A percentile compares a stretch with the other conserved stretches of the same genome.
Conservation (phyloP, 2,329 filamentous ascomycete species). For the Fusarium floridanum region DNA sequence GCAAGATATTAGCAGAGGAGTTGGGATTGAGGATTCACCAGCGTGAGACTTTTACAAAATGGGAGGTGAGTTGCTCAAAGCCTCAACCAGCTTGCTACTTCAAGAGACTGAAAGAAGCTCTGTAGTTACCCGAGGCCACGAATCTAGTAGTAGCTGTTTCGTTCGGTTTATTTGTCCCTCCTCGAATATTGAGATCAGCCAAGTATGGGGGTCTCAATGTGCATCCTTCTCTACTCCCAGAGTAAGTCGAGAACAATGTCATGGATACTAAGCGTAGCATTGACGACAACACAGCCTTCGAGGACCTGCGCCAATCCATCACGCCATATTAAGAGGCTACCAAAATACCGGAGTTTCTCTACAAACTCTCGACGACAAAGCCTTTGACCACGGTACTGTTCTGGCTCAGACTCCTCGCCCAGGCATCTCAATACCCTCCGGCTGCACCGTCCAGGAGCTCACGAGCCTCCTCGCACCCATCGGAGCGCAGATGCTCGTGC, state of each 20-base stretch:
- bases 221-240: conserved; percentile 90
- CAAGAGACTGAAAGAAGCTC: conserved; percentile 9
- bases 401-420: conserved; percentile 76
- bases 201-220: conserved; percentile 92
- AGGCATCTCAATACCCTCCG: conserved; percentile 64
- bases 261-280: background rate
- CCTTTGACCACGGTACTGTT: conserved; percentile 84
- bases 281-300: conserved; percentile 70
- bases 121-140: conserved; percentile 68
- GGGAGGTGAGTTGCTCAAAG: conserved; percentile 72
- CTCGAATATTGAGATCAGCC: conserved; percentile 75
- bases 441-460: conserved; percentile 59
- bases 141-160: conserved; percentile 94
- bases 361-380: conserved; percentile 82
- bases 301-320: conserved; percentile 88
- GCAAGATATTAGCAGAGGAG: conserved; percentile 73
- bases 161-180: conserved; percentile 90
- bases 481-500: conserved; percentile 79
- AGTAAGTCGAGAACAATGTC: conserved; percentile 62
- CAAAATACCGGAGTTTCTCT: conserved; percentile 80
- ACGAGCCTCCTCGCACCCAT: conserved; percentile 66
- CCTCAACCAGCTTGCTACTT: background rate
- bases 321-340: conserved; percentile 77
- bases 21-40: conserved; percentile 78
- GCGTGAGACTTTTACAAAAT: conserved; percentile 84